phyloP scores from a whole-genome alignment of 2,329 filamentous ascomycete species.

The Diaporthe destruens region DNA sequence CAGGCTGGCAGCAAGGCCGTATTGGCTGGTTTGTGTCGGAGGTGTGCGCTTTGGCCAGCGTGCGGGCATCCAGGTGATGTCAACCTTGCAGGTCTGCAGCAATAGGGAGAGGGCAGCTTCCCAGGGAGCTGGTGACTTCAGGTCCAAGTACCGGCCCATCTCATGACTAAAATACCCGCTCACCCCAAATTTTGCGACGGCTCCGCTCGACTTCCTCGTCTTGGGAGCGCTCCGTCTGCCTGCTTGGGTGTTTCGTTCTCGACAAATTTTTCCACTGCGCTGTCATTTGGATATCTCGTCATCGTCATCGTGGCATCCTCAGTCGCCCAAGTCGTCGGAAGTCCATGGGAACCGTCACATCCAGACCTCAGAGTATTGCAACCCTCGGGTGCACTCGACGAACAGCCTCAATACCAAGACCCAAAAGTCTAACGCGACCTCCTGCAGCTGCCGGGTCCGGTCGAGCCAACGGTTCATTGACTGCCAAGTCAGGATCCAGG shows the following conservation, averaged over 20 bases:
- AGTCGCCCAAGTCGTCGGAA: constrained; percentile 31
- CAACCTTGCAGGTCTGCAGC: constrained; percentile 36
- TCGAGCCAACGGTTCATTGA: constrained; percentile 35
- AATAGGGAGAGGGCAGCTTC: constrained; percentile 27
- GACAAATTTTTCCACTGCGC: constrained; percentile 37
- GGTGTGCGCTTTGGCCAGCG: constrained; percentile 15
- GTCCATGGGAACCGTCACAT: constrained; percentile 25
- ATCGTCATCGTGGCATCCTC: constrained; percentile 26
- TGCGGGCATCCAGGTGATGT: constrained; percentile 24
- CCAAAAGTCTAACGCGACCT: constrained; percentile 25
- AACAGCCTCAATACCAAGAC: constrained; percentile 23
- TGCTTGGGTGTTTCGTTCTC: constrained; percentile 37
- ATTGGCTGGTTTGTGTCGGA: constrained; percentile 13
- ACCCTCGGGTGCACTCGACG: constrained; percentile 4
- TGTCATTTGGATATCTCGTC: constrained; percentile 29
- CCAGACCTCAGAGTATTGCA: constrained; percentile 28
- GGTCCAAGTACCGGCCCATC: constrained; percentile 35
- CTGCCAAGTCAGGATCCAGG: constrained; percentile 37
- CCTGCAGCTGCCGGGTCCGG: constrained; percentile 36
- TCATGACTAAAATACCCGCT: constrained; percentile 40
- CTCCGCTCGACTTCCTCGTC: constrained; percentile 40
- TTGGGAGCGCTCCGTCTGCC: constrained; percentile 23
- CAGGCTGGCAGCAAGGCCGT: constrained; percentile 16
- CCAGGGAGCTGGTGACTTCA: constrained; percentile 35
- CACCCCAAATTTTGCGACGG: constrained; percentile 40